Base-by-base conservation (phyloP, 805 yeast species). In the Candida adriatica region DNA sequence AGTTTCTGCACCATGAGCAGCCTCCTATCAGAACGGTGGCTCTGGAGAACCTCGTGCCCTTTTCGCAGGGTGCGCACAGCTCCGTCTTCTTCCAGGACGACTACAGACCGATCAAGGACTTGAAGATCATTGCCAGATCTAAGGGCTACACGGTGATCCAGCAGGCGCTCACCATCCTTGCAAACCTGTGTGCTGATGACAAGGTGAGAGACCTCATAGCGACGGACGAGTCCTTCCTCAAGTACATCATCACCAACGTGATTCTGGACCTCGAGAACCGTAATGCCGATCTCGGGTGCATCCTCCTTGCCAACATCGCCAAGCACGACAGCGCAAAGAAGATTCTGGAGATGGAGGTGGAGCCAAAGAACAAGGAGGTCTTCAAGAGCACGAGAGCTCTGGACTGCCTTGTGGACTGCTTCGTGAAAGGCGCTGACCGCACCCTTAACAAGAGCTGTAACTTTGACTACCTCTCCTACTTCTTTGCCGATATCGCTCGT, bases 401-500 rank as follows among this genome's bases (percentile, higher is more conserved):
- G 58, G 95, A 84, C 48, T 81, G 88, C 55, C 63, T 88, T 19
- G 74, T 88, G 77, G 95, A 85, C 58, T 76, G 88, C 49, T 87
- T 86, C 52, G 95, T 87, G 24, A 82, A 82, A 50, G 95, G 95
- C 6, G 66, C 70, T 27, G 87, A 81, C 47, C 66, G 85, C 51
- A 56, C 73, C 11, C 64, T 86, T 37, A 86, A 85, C 61, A 71
- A 69, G 48, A 68, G 64, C 45, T 92, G 94, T 3, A 70, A 73
- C 45, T 90, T 60, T 49, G 96, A 88, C 55, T 88, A 84, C 53
- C 63, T 92, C 41, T 71, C 95, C 2, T 86, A 79, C 54, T 85
- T 85, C 53, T 88, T 92, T 58, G 88, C 95, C 10, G 96, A 90
- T 52, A 63, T 86, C 27, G 85, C 96, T 2, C 72, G 96, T 44